Base-by-base conservation (phyloP, 179 eudicot genomes). In the Corrigiola litoralis region DNA sequence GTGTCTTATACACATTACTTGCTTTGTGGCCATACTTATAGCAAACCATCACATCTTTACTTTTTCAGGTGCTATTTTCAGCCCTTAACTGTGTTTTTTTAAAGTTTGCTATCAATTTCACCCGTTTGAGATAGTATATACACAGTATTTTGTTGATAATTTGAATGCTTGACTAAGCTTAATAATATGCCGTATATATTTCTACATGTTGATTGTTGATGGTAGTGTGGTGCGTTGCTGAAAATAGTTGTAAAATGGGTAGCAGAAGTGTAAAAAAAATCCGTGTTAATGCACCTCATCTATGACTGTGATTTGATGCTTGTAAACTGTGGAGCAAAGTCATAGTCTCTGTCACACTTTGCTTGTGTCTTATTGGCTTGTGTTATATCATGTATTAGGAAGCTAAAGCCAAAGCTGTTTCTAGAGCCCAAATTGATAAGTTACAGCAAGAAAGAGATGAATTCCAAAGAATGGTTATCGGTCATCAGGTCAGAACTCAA, bases 391-490 rank as follows among this genome's bases (percentile, higher is more conserved):
- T 56, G n/a, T 61, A 64, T 59, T 62, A 92, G 98, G 96, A 92
- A 85, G 96, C 96, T 66, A 90, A 90, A 87, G 87, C 95, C 41
- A 78, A 80, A 42, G 96, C 96, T 68, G 81, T 83, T 58, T 84
- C 80, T 68, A 91, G 89, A 79, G 81, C 82, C 50, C 98, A 90
- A 77, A 86, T 90, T 64, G 96, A 90, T 65, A 92, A 92, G 75
- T 76, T 92, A 80, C 96, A 92, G 66, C 87, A 87, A 72, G 98
- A 90, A 72, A 76, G 88, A 77, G 98, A 92, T 80, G 98, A 92
- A 80, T 87, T 87, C 72, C 96, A 92, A 75, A 92, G 88, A 78
- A 91, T 91, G 97, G 97, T 91, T 50, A 77, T 89, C 66, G 97
- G 96, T 40, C 90, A 87, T 72, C 96, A 92, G 92, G 98, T 92